phyloP scores from a whole-genome alignment of 345 rosid species.

The Trapa bicornis region DNA sequence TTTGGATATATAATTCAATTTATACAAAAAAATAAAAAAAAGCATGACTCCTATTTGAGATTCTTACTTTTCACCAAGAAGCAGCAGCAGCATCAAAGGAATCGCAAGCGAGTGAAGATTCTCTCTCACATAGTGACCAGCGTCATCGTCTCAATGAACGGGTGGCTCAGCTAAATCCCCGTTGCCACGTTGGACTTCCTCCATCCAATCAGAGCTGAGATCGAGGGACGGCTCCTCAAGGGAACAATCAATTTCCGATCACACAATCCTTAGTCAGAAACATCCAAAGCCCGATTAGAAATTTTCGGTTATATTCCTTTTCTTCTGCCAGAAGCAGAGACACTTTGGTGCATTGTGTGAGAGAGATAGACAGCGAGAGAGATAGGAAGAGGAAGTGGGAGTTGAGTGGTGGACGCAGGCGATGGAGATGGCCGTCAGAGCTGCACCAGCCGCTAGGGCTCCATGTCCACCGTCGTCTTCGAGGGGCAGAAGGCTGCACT shows the following conservation, averaged over 20 bases:
- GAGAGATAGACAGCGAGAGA: neutral
- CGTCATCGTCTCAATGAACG: neutral
- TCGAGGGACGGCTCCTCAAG: neutral
- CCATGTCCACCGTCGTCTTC: conserved; percentile 18
- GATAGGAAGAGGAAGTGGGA: neutral
- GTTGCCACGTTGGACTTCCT: neutral
- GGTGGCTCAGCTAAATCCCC: neutral
- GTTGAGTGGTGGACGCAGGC: neutral
- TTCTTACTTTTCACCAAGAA: no score
- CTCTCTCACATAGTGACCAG: neutral
- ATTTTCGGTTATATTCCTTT: neutral
- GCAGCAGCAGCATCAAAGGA: no score
- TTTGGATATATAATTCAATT: no score
- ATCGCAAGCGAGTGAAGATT: neutral
- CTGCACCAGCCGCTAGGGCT: conserved; percentile 32
- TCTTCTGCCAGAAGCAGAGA: neutral
- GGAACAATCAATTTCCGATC: neutral
- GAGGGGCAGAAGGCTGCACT: conserved; percentile 8
- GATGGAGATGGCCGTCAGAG: conserved; percentile 43
- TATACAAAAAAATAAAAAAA: no score
- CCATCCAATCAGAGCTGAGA: neutral
- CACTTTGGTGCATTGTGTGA: neutral
- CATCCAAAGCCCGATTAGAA: neutral
- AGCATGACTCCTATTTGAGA: no score
- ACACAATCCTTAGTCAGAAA: neutral